Percentiles rank a stretch among this genome's conserved stretches.
These are phyloP conservation scores for Paramecium sexaurelia DNA, from an alignment of 73 alveolate species.

Conservation along the genomic window DNA sequence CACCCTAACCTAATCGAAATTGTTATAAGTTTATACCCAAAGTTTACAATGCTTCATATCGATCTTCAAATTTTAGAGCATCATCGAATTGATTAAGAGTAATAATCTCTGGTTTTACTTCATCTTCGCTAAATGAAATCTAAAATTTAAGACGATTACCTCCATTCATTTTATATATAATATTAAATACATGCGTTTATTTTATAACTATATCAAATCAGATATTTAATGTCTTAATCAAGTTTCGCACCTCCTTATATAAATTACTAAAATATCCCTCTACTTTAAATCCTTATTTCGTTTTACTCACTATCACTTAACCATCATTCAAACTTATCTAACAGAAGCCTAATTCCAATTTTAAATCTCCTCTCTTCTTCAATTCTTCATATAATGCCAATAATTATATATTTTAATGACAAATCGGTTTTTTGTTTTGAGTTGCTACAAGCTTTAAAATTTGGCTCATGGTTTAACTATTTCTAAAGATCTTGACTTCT, in stretches of 20 bases:
- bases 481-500: background rate
- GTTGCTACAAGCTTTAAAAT: background rate
- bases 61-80: slow-evolving; percentile 31
- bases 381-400: slow-evolving; percentile 20
- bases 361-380: slow-evolving; percentile 13
- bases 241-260: background rate
- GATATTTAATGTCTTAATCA: slow-evolving; percentile 28
- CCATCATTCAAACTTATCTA: slow-evolving; percentile 24
- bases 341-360: slow-evolving; percentile 23
- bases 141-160: background rate
- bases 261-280: slow-evolving; percentile 12
- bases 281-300: slow-evolving; percentile 15
- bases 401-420: slow-evolving; percentile 1
- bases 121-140: background rate
- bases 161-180: slow-evolving; percentile 7
- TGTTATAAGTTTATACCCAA: background rate
- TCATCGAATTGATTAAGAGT: slow-evolving; percentile 7
- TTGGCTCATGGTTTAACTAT: background rate
- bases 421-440: background rate
- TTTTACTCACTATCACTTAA: background rate
- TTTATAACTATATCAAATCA: slow-evolving; percentile 5
- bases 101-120: slow-evolving; percentile 31
- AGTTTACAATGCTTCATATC: slow-evolving; percentile 24
- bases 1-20: slow-evolving; percentile 50
- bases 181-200: slow-evolving; percentile 23